Conservation (phyloP, 2,329 filamentous ascomycete species). For the Bipolaris gigantea region DNA sequence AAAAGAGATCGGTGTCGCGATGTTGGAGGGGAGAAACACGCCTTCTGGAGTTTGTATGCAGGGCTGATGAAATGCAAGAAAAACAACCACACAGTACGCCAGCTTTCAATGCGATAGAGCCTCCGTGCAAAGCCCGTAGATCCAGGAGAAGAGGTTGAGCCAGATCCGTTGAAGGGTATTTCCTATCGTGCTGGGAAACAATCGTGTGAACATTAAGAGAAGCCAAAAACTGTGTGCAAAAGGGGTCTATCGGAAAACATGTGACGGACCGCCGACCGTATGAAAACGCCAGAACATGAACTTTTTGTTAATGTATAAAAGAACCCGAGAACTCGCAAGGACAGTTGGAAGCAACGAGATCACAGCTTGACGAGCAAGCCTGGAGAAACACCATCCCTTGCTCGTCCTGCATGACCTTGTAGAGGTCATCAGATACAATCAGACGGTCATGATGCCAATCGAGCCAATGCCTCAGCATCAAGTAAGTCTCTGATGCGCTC, state of each 20-base stretch:
- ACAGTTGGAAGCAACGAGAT: slow-evolving; percentile 25
- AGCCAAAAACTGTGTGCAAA: slow-evolving; percentile 24
- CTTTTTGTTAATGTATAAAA: slow-evolving; percentile 36
- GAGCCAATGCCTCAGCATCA: slow-evolving; percentile 54
- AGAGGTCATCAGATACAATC: background rate
- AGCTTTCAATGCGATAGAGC: slow-evolving; percentile 31
- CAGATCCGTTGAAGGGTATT: slow-evolving; percentile 28
- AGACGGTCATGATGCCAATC: slow-evolving; percentile 49
- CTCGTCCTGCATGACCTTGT: background rate
- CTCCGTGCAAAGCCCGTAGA: slow-evolving; percentile 14
- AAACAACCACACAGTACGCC: slow-evolving; percentile 34
- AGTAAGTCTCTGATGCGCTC: slow-evolving; percentile 59
- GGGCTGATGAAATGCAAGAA: slow-evolving; percentile 26
- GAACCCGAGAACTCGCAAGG: slow-evolving; percentile 19
- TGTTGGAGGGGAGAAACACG: slow-evolving; percentile 25
- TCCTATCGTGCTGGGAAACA: slow-evolving; percentile 22
- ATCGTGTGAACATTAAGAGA: slow-evolving; percentile 31
- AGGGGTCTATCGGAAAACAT: slow-evolving; percentile 24
- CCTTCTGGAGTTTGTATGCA: slow-evolving; percentile 10
- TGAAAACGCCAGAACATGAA: slow-evolving; percentile 37
- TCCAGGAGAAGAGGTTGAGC: slow-evolving; percentile 17
- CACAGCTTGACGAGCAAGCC: slow-evolving; percentile 3
- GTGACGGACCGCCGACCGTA: slow-evolving; percentile 28
- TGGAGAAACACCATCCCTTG: background rate
- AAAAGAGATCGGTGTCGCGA: slow-evolving; percentile 30